phyloP scores from a whole-genome alignment of 2,329 filamentous ascomycete species.

The Zymoseptoria crescenta region DNA sequence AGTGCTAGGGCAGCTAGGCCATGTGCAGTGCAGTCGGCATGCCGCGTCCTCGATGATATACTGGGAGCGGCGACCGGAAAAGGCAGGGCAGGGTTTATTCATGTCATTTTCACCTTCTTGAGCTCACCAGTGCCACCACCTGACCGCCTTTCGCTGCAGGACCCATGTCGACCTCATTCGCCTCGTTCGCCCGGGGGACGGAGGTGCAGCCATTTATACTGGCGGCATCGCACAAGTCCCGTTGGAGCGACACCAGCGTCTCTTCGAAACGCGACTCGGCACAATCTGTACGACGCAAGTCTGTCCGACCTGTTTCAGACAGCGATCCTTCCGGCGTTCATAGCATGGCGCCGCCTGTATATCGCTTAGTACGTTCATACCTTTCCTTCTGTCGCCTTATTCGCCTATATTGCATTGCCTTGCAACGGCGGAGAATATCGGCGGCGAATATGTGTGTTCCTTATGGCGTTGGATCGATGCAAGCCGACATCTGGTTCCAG shows the following conservation, averaged over 20 bases:
- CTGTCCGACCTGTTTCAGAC: constrained; percentile 7
- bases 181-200: constrained; percentile 17
- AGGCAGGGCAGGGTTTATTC: neutral
- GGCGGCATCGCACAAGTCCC: constrained; percentile 5
- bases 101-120: neutral
- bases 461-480: neutral
- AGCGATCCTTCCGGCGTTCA: no score
- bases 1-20: neutral
- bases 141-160: no score
- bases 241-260: constrained; percentile 15
- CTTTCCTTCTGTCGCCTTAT: constrained; percentile 1
- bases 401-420: neutral
- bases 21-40: neutral
- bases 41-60: neutral
- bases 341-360: constrained; percentile 17
- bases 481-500: neutral
- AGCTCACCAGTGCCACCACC: neutral
- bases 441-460: neutral
- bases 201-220: constrained; percentile 18
- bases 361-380: constrained; percentile 18
- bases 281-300: neutral
- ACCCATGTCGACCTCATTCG: constrained; percentile 8
- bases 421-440: neutral
- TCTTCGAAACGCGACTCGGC: constrained; percentile 16
- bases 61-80: neutral